Evolutionary conservation across 1,284 basidiomycete genomes (phyloP), one percentile per base, ranked within the genome.

Genomic region (Cryptococcus amylolentus): DNA sequence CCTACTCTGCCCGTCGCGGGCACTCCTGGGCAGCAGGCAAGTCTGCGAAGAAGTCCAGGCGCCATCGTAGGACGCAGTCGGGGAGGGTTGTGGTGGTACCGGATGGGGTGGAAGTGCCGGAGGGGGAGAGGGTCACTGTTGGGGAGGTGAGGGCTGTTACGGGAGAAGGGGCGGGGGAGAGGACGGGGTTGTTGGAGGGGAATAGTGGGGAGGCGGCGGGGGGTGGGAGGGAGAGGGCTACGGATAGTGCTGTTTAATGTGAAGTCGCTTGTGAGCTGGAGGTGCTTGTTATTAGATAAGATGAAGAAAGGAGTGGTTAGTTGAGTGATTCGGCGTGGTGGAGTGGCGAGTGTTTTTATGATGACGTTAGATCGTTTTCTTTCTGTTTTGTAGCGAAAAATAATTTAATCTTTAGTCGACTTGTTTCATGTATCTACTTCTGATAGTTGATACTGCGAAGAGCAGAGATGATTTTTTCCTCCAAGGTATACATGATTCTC

Each of bases 21-120:
- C 18, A 67, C 73, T 60, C 67, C 68, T 78, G 76, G 76, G 76
- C 76, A 3, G 76, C 72, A 1, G 76, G 76, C 8, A 70, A 69
- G 47, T 73, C 72, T 3, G 74, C 72, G 1, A 56, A 65, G 9
- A 62, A 68, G 52, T 68, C 71, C 1, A 63, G 69, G 10, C 60
- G 70, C 52, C 75, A 78, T 56, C 65, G 71, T 28, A 66, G 76
- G 28, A 77, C 76, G 1, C 65, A 69, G 20, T 75, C 72, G 1
- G 76, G 76, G 8, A 58, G 68, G 20, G 73, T 77, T 41, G 69
- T 77, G 3, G 52, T 68, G 7, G 73, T 77, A 5, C 74, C 74
- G 0, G 66, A 69, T 47, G 72, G 73, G 20, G 65, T 66, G 14
- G 54, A 59, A 5, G 72, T 76, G 44, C 71, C 71, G 0, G 65